Evolutionary conservation across 768 basidiomycete genomes (phyloP), one percentile per base, ranked within the genome.

Genomic region (Lentinula sp.): DNA sequence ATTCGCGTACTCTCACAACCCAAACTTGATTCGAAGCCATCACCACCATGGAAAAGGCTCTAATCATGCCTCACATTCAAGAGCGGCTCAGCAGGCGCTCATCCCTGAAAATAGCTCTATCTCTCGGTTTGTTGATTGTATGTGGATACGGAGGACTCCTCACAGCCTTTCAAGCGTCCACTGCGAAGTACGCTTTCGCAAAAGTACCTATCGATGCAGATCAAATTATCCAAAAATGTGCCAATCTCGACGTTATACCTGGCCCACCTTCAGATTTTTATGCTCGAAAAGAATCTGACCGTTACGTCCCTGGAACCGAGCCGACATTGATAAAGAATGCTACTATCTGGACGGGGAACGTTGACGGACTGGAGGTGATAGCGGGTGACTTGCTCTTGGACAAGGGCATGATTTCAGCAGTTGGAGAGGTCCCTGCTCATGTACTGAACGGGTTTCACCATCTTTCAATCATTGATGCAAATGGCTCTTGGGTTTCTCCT

Each of bases 401-500:
- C 59, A 78, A 76, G 40, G 86, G 85, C 8, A 70, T 88, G 37
- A 78, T 88, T 58, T 77, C 80, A 55, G 76, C 71, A 18, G 70
- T 85, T 37, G 86, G 85, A 21, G 66, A 76, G 64, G 69, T 84
- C 61, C 8, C 79, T 71, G 4, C 76, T 72, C 57, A 61, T 15
- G 34, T 64, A 10, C 31, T 64, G 31, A 59, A 61, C 48, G 61
- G 55, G 39, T 58, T 64, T 45, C 62, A 64, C 55, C 53, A 70
- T 49, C 57, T 66, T 51, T 61, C 57, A 39, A 74, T 77, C 16
- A 67, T 87, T 5, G 80, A 91, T 50, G 80, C 80, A 2, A 68
- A 77, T 52, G 88, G 88, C 1, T 79, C 84, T 8, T 92, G 90
- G 89, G 80, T 91, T 16, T 87, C 89, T 3, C 89, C 91, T 37